Conservation (phyloP, 2,329 filamentous ascomycete genomes). For the Chrysosporium keratinophilum region DNA sequence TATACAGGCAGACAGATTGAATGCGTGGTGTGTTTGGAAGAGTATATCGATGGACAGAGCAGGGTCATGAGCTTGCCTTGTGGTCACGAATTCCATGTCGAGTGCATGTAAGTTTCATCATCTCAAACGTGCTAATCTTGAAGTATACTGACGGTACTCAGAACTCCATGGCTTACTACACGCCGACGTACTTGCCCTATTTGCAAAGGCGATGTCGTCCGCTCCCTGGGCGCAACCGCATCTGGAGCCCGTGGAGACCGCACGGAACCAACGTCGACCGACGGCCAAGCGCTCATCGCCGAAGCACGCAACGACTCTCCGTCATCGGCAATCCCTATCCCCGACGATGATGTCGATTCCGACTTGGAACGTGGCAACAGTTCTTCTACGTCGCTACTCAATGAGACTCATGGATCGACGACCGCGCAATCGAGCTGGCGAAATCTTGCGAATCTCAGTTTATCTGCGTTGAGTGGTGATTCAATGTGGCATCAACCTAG, state of each 20-base stretch:
- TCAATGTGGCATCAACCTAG: slow-evolving; percentile 36
- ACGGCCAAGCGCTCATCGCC: slow-evolving; percentile 37
- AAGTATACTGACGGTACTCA: slow-evolving; percentile 32
- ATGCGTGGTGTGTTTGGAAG: slow-evolving; percentile 92
- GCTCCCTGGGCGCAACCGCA: slow-evolving; percentile 33
- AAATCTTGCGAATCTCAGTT: slow-evolving; percentile 35
- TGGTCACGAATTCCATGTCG: slow-evolving; percentile 92
- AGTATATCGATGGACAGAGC: slow-evolving; percentile 89
- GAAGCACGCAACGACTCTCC: slow-evolving; percentile 40
- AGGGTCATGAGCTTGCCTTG: slow-evolving; percentile 94
- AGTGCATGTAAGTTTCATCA: slow-evolving; percentile 77
- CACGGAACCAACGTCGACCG: slow-evolving; percentile 35
- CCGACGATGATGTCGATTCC: slow-evolving; percentile 28
- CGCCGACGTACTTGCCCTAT: slow-evolving; percentile 95
- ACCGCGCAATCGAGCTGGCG: slow-evolving; percentile 33
- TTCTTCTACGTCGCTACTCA: slow-evolving; percentile 25
- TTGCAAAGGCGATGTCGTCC: slow-evolving; percentile 92
- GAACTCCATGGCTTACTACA: slow-evolving; percentile 93
- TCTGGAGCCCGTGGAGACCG: slow-evolving; percentile 16
- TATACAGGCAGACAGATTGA: slow-evolving; percentile 63
- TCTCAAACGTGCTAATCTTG: slow-evolving; percentile 7
- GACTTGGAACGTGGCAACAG: slow-evolving; percentile 37
- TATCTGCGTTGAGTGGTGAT: slow-evolving; percentile 39
- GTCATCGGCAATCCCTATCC: slow-evolving; percentile 42
- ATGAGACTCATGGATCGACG: slow-evolving; percentile 17